phyloP scores from a whole-genome alignment of 768 basidiomycete species.

The Termitomyces heimii region DNA sequence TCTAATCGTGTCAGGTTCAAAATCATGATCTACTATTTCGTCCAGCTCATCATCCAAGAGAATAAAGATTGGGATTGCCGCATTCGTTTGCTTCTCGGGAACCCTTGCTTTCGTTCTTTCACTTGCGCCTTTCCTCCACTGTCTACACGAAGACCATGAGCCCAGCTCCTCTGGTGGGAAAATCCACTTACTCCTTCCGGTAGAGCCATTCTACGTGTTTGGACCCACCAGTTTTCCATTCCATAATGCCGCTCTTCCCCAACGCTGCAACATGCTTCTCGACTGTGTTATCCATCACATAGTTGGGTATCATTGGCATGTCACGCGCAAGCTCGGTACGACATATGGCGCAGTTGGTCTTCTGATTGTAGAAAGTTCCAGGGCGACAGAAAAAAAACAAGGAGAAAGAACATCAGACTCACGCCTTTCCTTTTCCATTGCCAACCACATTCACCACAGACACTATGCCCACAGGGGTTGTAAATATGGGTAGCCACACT shows the following conservation, averaged over 20 bases:
- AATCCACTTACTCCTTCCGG: conserved; percentile 45
- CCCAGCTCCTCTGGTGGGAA: neutral
- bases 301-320: conserved; percentile 58
- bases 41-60: conserved; percentile 1
- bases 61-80: neutral
- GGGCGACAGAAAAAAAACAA: conserved; percentile 1
- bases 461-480: conserved; percentile 72
- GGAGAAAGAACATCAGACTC: conserved; percentile 12
- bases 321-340: conserved; percentile 36
- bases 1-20: neutral
- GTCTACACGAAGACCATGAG: conserved; percentile 22
- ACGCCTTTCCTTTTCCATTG: conserved; percentile 55
- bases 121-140: conserved; percentile 25
- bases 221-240: conserved; percentile 47
- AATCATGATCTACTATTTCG: neutral
- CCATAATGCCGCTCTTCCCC: conserved; percentile 34
- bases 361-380: conserved; percentile 17
- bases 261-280: conserved; percentile 53
- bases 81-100: neutral
- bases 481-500: conserved; percentile 54
- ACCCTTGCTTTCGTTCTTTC: conserved; percentile 17
- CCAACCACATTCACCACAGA: conserved; percentile 63
- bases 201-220: conserved; percentile 44
- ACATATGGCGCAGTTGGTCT: conserved; percentile 52
- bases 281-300: conserved; percentile 53